These are phyloP conservation scores for Barnettozyma botsteinii DNA, from an alignment of 805 yeast genomes.

Conservation along the genomic window DNA sequence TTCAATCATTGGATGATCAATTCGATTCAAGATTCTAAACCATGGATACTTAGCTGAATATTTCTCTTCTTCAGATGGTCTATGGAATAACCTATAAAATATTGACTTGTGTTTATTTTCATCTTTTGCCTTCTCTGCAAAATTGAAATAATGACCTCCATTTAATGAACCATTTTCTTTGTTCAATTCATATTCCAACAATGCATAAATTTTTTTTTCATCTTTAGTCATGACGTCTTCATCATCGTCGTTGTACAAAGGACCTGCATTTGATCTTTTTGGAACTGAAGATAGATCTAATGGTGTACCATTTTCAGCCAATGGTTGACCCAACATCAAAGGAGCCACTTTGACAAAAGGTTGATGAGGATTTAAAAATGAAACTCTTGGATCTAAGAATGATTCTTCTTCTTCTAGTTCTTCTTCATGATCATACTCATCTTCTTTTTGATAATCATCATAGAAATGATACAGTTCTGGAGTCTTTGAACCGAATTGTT, in stretches of 20 bases:
- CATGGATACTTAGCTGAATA: conserved; percentile 17
- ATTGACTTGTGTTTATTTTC: neutral
- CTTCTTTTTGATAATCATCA: neutral
- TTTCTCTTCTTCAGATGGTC: conserved; percentile 4
- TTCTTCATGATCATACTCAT: neutral
- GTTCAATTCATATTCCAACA: conserved; percentile 21
- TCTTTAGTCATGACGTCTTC: conserved; percentile 9
- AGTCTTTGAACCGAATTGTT: neutral
- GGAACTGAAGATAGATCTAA: conserved; percentile 21
- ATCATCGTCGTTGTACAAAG: conserved; percentile 9
- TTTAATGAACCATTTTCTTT: conserved; percentile 6
- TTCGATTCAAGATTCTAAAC: conserved; percentile 13
- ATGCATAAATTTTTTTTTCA: conserved; percentile 17
- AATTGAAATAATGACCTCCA: neutral
- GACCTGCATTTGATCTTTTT: conserved; percentile 6
- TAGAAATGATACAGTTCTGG: conserved; percentile 1
- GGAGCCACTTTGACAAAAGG: conserved; percentile 18
- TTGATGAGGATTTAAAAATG: conserved; percentile 15
- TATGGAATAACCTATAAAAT: conserved; percentile 8
- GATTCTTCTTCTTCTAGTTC: neutral
- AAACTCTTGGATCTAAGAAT: conserved; percentile 7
- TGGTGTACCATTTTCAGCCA: conserved; percentile 17
- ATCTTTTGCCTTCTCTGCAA: conserved; percentile 5
- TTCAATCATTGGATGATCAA: conserved; percentile 10
- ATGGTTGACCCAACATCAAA: conserved; percentile 15